phyloP scores from a whole-genome alignment of 2,329 filamentous ascomycete genomes.

The Paecilomyces dactylethromorphus region DNA sequence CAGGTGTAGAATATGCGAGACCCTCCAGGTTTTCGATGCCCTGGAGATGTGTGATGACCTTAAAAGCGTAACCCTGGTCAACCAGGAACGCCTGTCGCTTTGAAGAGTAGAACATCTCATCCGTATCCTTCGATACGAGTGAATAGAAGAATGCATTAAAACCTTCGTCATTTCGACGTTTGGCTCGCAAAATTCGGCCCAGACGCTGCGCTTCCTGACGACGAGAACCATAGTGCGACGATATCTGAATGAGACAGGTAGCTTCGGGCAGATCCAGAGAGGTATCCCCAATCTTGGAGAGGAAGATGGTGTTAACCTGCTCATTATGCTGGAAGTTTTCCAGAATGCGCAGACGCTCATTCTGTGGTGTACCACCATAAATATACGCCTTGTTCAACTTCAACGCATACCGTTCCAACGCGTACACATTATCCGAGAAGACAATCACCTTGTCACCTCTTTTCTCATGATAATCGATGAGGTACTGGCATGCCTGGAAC shows the following conservation, averaged over 20 bases:
- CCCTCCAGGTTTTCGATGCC: slow-evolving; percentile 80
- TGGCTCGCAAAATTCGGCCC: slow-evolving; percentile 87
- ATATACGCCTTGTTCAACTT: slow-evolving; percentile 85
- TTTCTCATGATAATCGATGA: slow-evolving; percentile 96
- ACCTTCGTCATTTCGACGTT: slow-evolving; percentile 91
- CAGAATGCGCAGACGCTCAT: slow-evolving; percentile 77
- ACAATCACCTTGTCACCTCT: slow-evolving; percentile 97
- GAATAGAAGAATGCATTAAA: slow-evolving; percentile 99
- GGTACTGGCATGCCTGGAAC: slow-evolving; percentile 92
- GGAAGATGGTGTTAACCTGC: slow-evolving; percentile 82
- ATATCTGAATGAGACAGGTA: slow-evolving; percentile 94
- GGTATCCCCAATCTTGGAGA: slow-evolving; percentile 96
- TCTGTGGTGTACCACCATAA: slow-evolving; percentile 79
- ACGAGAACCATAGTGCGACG: slow-evolving; percentile 92
- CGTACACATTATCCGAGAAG: slow-evolving; percentile 96
- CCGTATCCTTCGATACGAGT: slow-evolving; percentile 91
- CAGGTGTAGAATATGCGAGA: slow-evolving; percentile 70
- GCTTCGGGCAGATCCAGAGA: slow-evolving; percentile 96
- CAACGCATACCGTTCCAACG: slow-evolving; percentile 74
- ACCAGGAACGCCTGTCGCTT: slow-evolving; percentile 96
- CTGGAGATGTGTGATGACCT: slow-evolving; percentile 92
- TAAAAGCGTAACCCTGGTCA: slow-evolving; percentile 97
- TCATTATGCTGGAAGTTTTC: slow-evolving; percentile 95
- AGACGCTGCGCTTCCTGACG: slow-evolving; percentile 93
- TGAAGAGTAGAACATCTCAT: slow-evolving; percentile 96